Conservation (phyloP, 2,329 filamentous ascomycete species). For the Pestalotiopsis sp. region DNA sequence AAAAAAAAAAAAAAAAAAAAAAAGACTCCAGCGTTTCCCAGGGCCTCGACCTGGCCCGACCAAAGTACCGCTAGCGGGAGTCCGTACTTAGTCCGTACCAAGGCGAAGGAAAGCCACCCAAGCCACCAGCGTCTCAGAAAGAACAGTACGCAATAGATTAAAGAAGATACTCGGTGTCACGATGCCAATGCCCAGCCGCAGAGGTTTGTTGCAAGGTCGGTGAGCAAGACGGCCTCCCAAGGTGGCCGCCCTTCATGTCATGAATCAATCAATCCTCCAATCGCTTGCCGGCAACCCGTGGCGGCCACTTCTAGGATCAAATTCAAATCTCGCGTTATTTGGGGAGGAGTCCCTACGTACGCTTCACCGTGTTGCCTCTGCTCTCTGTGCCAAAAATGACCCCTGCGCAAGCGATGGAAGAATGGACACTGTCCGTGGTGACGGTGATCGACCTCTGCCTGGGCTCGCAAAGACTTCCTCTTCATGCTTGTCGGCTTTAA, state of each 20-base stretch:
- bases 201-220: slow-evolving; percentile 21
- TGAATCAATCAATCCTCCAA: slow-evolving; percentile 1
- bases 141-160: slow-evolving; percentile 28
- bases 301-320: slow-evolving; percentile 3
- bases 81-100: slow-evolving; percentile 24
- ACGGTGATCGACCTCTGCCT: not conserved
- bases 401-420: not conserved
- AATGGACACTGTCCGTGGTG: not conserved
- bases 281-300: slow-evolving; percentile 3
- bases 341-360: not conserved
- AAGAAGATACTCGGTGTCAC: slow-evolving; percentile 31
- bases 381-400: not conserved
- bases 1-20: not conserved
- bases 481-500: too few relatives aligned
- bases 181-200: slow-evolving; percentile 28
- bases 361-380: not conserved
- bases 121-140: slow-evolving; percentile 31
- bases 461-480: not conserved
- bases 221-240: slow-evolving; percentile 12
- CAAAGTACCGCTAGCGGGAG: slow-evolving; percentile 9
- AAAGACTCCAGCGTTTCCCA: not conserved
- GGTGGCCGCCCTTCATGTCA: not conserved
- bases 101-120: slow-evolving; percentile 29
- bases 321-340: slow-evolving; percentile 5
- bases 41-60: not conserved